Base-by-base conservation (phyloP, 2,329 filamentous ascomycete species). In the Shiraia sp. region DNA sequence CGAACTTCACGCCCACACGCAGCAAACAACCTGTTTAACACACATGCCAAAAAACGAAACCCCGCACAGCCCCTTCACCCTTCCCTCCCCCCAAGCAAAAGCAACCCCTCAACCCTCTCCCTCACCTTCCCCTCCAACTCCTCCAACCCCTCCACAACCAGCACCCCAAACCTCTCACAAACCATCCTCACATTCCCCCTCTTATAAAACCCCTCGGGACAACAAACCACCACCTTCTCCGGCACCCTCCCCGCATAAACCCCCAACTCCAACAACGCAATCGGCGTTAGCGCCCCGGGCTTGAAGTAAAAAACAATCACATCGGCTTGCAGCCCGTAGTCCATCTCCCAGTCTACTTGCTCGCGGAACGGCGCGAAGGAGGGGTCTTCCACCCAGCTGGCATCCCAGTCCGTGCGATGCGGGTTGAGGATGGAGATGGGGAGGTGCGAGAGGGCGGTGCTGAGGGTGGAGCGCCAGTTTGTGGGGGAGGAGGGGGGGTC, bases 321-420 rank as follows among this genome's bases (percentile, higher is more conserved):
- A 59, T 79, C 75, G 0, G 81, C 80, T 1, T 49, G 40, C 10
- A 78, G 74, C 51, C 79, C 79, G 65, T 74, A 77, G 29, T 79
- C 74, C 27, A 86, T 72, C 61, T 86, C 83, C 82, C 83, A 86
- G 29, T 74, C 66, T 0, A 80, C 74, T 61, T 86, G 82, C 42
- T 79, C 70, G n/a, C 66, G 68, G 63, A 79, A 86, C 0, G 71
- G 74, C 2, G 55, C 48, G 44, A 75, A 78, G 0, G 66, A 61
- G 13, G 75, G 66, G 34, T 81, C 75, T 54, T 85, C 79, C 8
- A 51, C 57, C 82, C 82, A 85, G 1, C 69, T 75, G 13, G 57
- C 61, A 56, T 83, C 76, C 83, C 82, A 86, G 60, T 82, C 79
- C 14, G 67, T 36, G 3, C 81, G 75, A 8, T 73, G 66, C 0